These are phyloP conservation scores for Geotrichum candidum DNA, from an alignment of 1,139 yeast species.

Conservation along the genomic window DNA sequence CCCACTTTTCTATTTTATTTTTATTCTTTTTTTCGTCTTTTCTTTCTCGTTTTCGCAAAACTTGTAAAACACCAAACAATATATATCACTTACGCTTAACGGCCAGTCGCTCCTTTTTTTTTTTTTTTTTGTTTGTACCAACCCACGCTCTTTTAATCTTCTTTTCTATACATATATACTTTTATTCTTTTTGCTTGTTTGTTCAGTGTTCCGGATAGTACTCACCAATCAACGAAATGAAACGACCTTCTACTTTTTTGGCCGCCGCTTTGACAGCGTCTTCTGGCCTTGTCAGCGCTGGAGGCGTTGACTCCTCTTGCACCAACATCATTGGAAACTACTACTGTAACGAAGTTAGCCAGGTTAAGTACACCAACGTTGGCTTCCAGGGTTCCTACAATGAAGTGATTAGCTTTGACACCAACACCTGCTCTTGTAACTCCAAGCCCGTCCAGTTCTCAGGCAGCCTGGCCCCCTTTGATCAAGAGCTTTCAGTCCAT, in stretches of 20 bases:
- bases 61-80: background rate
- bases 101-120: background rate
- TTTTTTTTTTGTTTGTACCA: background rate
- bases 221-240: background rate
- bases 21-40: background rate
- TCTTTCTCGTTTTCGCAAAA: background rate
- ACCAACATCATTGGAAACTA: conserved; percentile 54
- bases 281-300: background rate
- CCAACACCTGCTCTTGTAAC: conserved; percentile 56
- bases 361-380: conserved; percentile 60
- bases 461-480: conserved; percentile 74
- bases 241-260: background rate
- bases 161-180: background rate
- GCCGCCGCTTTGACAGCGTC: background rate
- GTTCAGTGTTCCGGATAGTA: background rate
- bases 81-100: background rate
- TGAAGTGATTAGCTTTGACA: conserved; percentile 66
- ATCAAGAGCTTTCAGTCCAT: conserved; percentile 86
- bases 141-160: background rate
- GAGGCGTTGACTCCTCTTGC: conserved; percentile 26
- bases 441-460: conserved; percentile 49
- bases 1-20: background rate
- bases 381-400: conserved; percentile 77
- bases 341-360: conserved; percentile 66
- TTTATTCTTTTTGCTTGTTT: background rate